Percentiles rank a stretch among this genome's conserved stretches.
These are phyloP conservation scores for Lepidium aucheri DNA, from an alignment of 345 rosid species.

Conservation along the genomic window DNA sequence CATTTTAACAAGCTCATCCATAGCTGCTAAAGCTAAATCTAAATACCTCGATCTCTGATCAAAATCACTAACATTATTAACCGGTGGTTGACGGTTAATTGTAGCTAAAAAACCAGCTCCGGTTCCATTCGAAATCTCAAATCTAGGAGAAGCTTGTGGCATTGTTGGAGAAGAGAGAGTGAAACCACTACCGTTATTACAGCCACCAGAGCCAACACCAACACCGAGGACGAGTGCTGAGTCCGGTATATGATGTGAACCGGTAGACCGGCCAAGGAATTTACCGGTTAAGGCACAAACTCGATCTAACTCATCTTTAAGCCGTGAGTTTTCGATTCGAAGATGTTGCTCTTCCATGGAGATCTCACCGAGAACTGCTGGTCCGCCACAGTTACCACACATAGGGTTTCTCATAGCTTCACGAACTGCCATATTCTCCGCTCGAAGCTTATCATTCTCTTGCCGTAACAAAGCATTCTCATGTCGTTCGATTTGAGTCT, in stretches of 20 bases:
- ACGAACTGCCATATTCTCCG: constrained; percentile 82
- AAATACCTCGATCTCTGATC: constrained; percentile 67
- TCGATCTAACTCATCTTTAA: constrained; percentile 81
- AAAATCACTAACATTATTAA: constrained; percentile 27
- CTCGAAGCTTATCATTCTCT: constrained; percentile 86
- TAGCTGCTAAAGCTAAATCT: constrained; percentile 81
- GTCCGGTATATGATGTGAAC: constrained; percentile 42
- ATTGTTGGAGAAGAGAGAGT: neutral
- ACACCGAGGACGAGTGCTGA: constrained; percentile 75
- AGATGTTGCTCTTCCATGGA: constrained; percentile 90
- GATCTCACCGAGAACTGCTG: constrained; percentile 68
- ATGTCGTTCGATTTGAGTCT: constrained; percentile 90
- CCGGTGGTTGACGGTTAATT: constrained; percentile 20
- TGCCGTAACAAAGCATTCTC: constrained; percentile 77
- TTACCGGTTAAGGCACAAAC: constrained; percentile 82
- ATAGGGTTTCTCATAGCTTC: constrained; percentile 90
- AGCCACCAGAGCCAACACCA: constrained; percentile 24
- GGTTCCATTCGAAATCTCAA: constrained; percentile 30
- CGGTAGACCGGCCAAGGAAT: constrained; percentile 72
- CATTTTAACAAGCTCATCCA: constrained; percentile 87
- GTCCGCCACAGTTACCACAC: constrained; percentile 86
- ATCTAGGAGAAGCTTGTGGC: constrained; percentile 9
- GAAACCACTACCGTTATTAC: constrained; percentile 3
- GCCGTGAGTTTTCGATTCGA: constrained; percentile 72
- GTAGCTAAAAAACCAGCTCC: constrained; percentile 10